phyloP scores from a whole-genome alignment of 768 basidiomycete genomes.

The Lyophyllum semitale region DNA sequence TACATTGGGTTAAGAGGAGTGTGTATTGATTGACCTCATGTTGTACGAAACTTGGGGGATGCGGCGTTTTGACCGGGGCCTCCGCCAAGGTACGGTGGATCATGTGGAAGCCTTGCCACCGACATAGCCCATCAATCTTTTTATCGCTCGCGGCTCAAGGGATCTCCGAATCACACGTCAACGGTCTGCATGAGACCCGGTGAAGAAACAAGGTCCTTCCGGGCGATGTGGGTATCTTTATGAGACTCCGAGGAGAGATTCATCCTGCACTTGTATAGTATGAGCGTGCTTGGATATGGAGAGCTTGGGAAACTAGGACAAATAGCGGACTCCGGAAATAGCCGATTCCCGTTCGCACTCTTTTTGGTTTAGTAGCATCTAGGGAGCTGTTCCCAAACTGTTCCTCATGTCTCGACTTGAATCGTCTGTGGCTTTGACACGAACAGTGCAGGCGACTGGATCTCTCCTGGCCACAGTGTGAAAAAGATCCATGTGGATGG shows the following conservation, averaged over 20 bases:
- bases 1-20: slow-evolving; percentile 5
- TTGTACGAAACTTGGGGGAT: too few species aligned
- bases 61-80: too few species aligned
- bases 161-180: slow-evolving; percentile 1
- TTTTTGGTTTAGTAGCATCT: too few species aligned
- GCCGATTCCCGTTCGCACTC: too few species aligned
- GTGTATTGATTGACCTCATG: slow-evolving; percentile 14
- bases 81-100: not conserved
- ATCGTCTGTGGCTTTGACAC: too few species aligned
- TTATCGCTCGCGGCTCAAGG: too few species aligned
- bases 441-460: too few species aligned
- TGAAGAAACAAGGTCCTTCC: not conserved
- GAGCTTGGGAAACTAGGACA: not conserved
- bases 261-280: too few species aligned
- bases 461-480: not conserved
- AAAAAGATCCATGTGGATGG: not conserved
- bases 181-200: not conserved
- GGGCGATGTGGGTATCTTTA: not conserved
- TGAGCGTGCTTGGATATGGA: not conserved
- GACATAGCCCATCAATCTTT: not conserved
- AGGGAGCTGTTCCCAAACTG: not conserved
- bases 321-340: not conserved
- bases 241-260: too few species aligned
- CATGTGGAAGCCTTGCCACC: not conserved
- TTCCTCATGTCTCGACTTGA: too few species aligned